Evolutionary conservation across 2,329 filamentous ascomycete species (phyloP).

Genomic region (Neurospora crassa): DNA sequence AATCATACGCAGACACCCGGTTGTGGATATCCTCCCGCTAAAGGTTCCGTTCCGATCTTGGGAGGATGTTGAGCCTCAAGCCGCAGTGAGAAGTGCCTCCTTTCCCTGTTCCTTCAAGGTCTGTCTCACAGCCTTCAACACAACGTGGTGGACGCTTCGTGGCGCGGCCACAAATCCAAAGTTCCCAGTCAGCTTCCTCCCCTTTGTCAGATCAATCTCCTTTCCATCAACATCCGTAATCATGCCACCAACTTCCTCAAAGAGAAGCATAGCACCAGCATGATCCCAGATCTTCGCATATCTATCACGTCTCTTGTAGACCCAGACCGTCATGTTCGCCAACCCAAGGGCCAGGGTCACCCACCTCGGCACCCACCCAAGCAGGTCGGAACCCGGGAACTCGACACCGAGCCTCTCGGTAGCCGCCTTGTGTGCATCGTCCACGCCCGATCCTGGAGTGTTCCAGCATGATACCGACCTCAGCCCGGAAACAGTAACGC

Average conservation of each 20-base stretch:
- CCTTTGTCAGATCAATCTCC: conserved; percentile 38
- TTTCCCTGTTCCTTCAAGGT: conserved; percentile 26
- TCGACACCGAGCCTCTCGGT: conserved; percentile 31
- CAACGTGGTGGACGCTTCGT: conserved; percentile 29
- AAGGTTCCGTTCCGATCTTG: neutral
- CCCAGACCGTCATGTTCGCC: conserved; percentile 46
- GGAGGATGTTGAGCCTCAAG: neutral
- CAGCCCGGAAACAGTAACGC: conserved; percentile 20
- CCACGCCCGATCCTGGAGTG: conserved; percentile 37
- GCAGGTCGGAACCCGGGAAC: conserved; percentile 40
- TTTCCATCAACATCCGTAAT: conserved; percentile 45
- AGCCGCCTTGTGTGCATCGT: conserved; percentile 35
- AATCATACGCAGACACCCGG: neutral
- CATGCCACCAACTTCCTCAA: conserved; percentile 45
- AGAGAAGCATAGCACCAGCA: conserved; percentile 49
- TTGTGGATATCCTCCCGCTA: neutral
- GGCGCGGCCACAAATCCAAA: conserved; percentile 49
- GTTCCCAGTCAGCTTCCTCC: conserved; percentile 39
- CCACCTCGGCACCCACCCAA: conserved; percentile 50
- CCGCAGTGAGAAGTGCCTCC: conserved; percentile 18
- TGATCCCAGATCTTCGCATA: conserved; percentile 51
- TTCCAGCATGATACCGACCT: conserved; percentile 38
- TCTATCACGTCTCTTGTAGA: conserved; percentile 39
- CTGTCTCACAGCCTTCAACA: conserved; percentile 30
- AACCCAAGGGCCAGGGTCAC: conserved; percentile 40